Evolutionary conservation across 1,284 basidiomycete species (phyloP).

Genomic region (Earliella scabrosa): DNA sequence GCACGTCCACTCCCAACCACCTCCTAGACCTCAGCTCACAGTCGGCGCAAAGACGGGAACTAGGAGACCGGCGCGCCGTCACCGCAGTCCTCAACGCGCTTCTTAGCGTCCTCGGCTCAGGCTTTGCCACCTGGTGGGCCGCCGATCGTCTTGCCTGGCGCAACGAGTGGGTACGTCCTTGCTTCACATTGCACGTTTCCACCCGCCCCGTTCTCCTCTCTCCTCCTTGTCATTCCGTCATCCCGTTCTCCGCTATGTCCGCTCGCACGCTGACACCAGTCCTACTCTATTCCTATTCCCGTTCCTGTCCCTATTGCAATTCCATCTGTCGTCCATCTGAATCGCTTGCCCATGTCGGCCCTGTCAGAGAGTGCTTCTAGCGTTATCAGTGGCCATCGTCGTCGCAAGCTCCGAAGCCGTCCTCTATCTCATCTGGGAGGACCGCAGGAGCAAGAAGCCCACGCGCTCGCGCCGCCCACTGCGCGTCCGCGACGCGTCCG

Average conservation of each 20-base stretch:
- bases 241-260: neutral
- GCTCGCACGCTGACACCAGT: no score
- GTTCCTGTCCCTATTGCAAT: neutral
- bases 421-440: slow-evolving; percentile 75
- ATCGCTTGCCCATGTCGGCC: neutral
- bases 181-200: neutral
- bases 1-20: slow-evolving; percentile 39
- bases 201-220: neutral
- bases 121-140: slow-evolving; percentile 73
- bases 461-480: neutral
- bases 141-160: slow-evolving; percentile 64
- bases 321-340: no score
- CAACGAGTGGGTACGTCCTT: slow-evolving; percentile 68
- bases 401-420: slow-evolving; percentile 70
- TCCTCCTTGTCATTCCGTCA: neutral
- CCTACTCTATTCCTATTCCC: no score
- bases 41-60: slow-evolving; percentile 42
- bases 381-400: slow-evolving; percentile 59
- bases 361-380: slow-evolving; percentile 62
- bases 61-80: slow-evolving; percentile 65
- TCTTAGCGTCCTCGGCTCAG: slow-evolving; percentile 68
- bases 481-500: neutral
- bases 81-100: slow-evolving; percentile 72
- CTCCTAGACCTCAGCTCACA: slow-evolving; percentile 47
- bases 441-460: slow-evolving; percentile 41